These are phyloP conservation scores for Boletus sp. DNA, from an alignment of 768 basidiomycete species.

Conservation along the genomic window DNA sequence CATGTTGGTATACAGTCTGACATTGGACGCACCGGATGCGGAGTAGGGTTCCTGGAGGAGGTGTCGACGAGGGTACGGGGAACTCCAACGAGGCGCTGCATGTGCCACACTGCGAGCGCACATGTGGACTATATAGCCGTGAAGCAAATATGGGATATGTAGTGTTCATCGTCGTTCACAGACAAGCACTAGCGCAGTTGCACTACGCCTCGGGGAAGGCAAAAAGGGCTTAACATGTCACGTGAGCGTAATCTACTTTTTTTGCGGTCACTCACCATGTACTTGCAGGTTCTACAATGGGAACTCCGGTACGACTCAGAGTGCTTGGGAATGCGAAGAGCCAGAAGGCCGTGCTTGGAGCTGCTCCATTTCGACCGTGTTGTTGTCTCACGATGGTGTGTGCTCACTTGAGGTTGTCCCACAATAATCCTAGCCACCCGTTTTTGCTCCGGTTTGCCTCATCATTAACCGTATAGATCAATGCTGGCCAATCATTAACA, in stretches of 20 bases:
- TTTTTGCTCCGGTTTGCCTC: neutral
- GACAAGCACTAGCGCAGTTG: neutral
- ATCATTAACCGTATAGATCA: neutral
- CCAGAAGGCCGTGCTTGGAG: neutral
- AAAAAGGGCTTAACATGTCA: constrained; percentile 15
- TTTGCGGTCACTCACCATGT: too few relatives aligned
- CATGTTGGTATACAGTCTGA: constrained; percentile 53
- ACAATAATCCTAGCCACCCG: neutral
- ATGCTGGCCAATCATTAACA: neutral
- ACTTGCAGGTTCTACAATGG: neutral
- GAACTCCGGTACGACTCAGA: neutral
- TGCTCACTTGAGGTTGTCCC: too few relatives aligned
- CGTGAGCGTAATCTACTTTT: constrained; percentile 2
- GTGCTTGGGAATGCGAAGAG: neutral
- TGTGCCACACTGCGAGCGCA: constrained; percentile 55
- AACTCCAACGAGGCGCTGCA: constrained; percentile 65
- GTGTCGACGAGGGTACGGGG: constrained; percentile 55
- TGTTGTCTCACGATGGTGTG: too few relatives aligned
- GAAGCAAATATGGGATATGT: constrained; percentile 55
- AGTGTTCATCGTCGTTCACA: constrained; percentile 41
- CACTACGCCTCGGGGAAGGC: neutral
- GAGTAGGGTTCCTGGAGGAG: constrained; percentile 55
- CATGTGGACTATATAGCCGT: constrained; percentile 62
- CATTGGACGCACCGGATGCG: constrained; percentile 72
- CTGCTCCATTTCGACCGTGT: neutral